Base-by-base conservation (phyloP, 345 rosid species). In the Bruguiera gymnorhiza region DNA sequence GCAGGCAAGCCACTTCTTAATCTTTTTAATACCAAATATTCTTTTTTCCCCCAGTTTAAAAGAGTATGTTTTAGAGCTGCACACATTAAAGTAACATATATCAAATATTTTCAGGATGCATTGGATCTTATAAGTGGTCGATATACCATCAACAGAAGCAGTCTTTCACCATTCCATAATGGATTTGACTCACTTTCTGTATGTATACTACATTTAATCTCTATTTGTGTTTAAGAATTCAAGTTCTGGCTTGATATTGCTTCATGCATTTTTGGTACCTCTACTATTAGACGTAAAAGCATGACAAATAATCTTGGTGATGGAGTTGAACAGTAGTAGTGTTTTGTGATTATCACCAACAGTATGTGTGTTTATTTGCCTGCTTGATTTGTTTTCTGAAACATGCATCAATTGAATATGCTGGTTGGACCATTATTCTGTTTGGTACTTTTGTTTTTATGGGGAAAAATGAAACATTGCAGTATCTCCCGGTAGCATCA, bases 401-500 rank as follows among this genome's bases (percentile, higher is more conserved):
- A 2, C 50, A 11, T 43, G 50, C 50, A 43, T 43, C 5, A 43
- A 43, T 13, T 11, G 50, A 43, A 43, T 13, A 43, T 13, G 5
- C 16, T 43, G 5, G 50, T 43, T 43, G 50, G 18, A 43, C 18
- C 18, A 13, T 43, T 43, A 43, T 43, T 43, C 18, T 1, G 1
- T 43, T 11, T 13, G 50, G 50, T 13, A 43, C 18, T 15, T 43
- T 13, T 43, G 50, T 43, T 43, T 43, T 43, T 13, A 43, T 43
- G 50, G 50, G 46, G 50, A 43, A 43, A 15, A 11, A 43, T 13
- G 16, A 43, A 43, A 43, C 19, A 43, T 43, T 43, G 50, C 95
- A 95, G 99, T 95, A 91, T 83, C 88, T 91, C 62, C 99, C 99
- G 0, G 84, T 89, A 55, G 99, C 99, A 67, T 95, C 99, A 34